Base-by-base conservation (phyloP, 2,329 filamentous ascomycete species). In the Taxawa tesnikishii region DNA sequence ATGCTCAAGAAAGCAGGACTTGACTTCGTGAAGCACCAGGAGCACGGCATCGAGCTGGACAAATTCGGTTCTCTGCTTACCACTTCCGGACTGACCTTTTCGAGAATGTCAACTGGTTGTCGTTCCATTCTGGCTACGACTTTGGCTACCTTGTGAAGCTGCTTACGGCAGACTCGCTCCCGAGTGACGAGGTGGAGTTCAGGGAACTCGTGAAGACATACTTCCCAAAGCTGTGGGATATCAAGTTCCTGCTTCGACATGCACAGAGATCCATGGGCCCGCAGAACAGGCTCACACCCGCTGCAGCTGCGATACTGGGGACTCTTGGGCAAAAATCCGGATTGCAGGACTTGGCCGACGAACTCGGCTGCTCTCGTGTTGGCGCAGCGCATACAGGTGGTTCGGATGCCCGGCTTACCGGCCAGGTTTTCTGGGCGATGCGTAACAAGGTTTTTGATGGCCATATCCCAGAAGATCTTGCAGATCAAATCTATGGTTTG, bases 91-190 rank as follows among this genome's bases (percentile, higher is more conserved):
- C 70, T 98, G 28, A 84, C 92, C 9, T 79, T 90, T 48, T 83
- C 42, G 78, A 90, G 24, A 77, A 92, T 36, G 82, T 94, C 34
- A 79, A 84, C 54, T 98, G 90, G 90, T 83, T 98, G 42, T 93
- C 84, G 4, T 96, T 96, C 60, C 90, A 98, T 56, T 90, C 84
- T 16, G 90, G 88, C 38, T 98, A 98, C 59, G 90, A 98, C 62
- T 96, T 98, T 58, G 90, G 87, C 29, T 96, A 96, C 51, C 67
- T 98, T 28, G 87, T 92, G 50, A 98, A 98, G 61, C 76, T 94
- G 36, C 77, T 98, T 54, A 79, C 83, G 36, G 82, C 82, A 58
- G 72, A 77, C 43, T 75, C 79, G 27, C 67, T 98, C 6, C 90
- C 90, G 1, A 82, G 85, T 45, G 84, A 93, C 44, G 90, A 96